phyloP scores from a whole-genome alignment of 768 basidiomycete genomes.

The Favolaschia claudopus region DNA sequence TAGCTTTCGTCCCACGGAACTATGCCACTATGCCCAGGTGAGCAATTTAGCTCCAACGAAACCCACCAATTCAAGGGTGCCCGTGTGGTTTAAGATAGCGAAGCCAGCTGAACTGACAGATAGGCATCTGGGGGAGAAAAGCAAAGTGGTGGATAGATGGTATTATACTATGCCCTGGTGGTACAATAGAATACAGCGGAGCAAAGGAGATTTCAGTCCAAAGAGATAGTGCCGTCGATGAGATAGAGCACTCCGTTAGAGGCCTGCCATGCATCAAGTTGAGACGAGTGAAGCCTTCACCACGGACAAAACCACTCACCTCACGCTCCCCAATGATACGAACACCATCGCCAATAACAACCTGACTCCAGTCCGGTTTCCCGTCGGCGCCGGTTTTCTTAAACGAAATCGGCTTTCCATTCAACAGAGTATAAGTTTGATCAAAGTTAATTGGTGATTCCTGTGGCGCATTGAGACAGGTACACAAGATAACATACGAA shows the following conservation, averaged over 20 bases:
- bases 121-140: no score
- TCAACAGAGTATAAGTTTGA: conserved; percentile 65
- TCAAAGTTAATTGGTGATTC: conserved; percentile 57
- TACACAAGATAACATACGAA: conserved; percentile 10
- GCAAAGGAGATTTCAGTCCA: conserved; percentile 19
- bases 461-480: conserved; percentile 33
- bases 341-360: conserved; percentile 62
- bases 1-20: no score
- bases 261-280: conserved; percentile 37
- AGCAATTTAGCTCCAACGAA: no score
- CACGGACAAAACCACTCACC: conserved; percentile 46
- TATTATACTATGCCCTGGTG: no score
- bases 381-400: conserved; percentile 42
- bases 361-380: conserved; percentile 66
- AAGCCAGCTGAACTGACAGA: no score
- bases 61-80: no score
- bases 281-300: not conserved
- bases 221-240: conserved; percentile 47
- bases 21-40: no score
- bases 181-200: conserved; percentile 16
- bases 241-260: conserved; percentile 52
- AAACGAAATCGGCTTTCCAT: conserved; percentile 66
- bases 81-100: no score
- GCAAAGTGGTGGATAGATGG: no score
- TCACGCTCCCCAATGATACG: conserved; percentile 67